A percentile compares a stretch with the other conserved stretches of the same genome.
These are phyloP conservation scores for Sequoiadendron giganteum DNA, from an alignment of 75 land plant species.

Conservation along the genomic window DNA sequence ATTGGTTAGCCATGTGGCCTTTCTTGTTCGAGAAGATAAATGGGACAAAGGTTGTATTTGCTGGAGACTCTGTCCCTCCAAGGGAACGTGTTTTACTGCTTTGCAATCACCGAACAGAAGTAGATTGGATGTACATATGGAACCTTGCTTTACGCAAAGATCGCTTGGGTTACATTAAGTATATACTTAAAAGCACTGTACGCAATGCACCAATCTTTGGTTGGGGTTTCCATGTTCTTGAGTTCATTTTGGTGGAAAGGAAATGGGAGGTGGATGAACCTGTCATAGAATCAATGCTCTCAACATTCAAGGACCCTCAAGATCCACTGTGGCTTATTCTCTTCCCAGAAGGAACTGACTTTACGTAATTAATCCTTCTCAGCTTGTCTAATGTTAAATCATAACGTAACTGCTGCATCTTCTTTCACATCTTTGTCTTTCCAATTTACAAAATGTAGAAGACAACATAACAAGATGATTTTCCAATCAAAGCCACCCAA, in stretches of 20 bases:
- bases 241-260: conserved; percentile 84
- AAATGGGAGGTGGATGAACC: conserved; percentile 85
- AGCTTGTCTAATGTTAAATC: neutral
- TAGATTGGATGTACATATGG: conserved; percentile 99
- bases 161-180: conserved; percentile 76
- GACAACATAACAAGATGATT: conserved; percentile 3
- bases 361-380: conserved; percentile 56
- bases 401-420: neutral
- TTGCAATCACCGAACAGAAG: conserved; percentile 93
- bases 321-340: conserved; percentile 89
- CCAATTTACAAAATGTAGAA: neutral
- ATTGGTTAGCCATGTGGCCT: conserved; percentile 95
- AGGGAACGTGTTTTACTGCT: conserved; percentile 74
- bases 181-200: conserved; percentile 87
- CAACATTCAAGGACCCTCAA: conserved; percentile 54
- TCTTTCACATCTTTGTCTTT: conserved; percentile 6
- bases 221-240: conserved; percentile 89
- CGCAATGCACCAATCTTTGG: conserved; percentile 92
- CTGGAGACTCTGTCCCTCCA: conserved; percentile 78
- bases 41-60: conserved; percentile 73
- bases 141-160: conserved; percentile 86
- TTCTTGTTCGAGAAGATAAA: conserved; percentile 93
- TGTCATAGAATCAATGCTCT: conserved; percentile 56
- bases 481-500: neutral
- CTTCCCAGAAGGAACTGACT: conserved; percentile 98